These are phyloP conservation scores for Calocera viscosa DNA, from an alignment of 768 basidiomycete genomes.

Conservation along the genomic window DNA sequence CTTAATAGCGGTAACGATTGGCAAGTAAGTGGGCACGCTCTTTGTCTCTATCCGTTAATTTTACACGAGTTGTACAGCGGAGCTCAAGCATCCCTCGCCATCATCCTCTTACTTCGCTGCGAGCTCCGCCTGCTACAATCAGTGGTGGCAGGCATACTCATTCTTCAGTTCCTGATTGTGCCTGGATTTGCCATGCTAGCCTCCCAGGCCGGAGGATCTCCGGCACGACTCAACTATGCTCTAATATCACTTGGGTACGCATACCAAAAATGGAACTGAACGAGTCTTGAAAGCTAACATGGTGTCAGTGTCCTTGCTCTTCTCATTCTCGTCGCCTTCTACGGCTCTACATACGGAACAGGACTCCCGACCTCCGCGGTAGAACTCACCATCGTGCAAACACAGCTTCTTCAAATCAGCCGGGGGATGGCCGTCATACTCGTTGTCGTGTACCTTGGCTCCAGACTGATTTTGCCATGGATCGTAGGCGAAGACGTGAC, in stretches of 20 bases:
- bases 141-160: background rate
- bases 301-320: conserved; percentile 46
- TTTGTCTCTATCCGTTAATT: background rate
- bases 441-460: conserved; percentile 39
- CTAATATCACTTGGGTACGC: conserved; percentile 56
- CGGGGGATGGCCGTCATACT: conserved; percentile 53
- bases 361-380: conserved; percentile 10
- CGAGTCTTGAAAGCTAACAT: background rate
- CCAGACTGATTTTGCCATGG: background rate
- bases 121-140: conserved; percentile 2
- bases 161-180: background rate
- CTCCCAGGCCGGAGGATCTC: background rate
- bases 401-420: conserved; percentile 47
- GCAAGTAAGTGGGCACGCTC: background rate
- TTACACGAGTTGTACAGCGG: background rate
- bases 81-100: background rate
- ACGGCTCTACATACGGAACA: conserved; percentile 35
- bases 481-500: background rate
- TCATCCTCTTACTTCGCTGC: background rate
- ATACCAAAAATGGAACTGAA: too few relatives aligned
- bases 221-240: conserved; percentile 43
- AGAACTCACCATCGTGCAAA: conserved; percentile 33
- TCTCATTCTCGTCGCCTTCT: conserved; percentile 55
- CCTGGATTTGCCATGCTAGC: background rate
- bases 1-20: background rate